Percentiles rank a stretch among this genome's conserved stretches.
Conservation (phyloP, 176 grass and related monocot genomes). For the Areca catechu region DNA sequence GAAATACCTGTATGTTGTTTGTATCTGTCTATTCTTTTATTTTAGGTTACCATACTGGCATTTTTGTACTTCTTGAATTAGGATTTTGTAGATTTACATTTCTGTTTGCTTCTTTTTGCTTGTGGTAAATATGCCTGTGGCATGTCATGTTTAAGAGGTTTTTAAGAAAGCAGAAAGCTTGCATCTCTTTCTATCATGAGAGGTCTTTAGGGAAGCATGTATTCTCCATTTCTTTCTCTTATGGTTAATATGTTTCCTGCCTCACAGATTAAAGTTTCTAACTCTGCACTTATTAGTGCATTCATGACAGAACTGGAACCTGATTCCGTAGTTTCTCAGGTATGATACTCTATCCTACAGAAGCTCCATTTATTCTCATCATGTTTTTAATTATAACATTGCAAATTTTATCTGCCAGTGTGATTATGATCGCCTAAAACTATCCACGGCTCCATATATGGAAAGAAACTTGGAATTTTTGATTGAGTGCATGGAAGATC, state of each 20-base stretch:
- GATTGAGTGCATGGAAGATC: constrained; percentile 99
- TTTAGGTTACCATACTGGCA: no score
- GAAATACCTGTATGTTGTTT: constrained; percentile 75
- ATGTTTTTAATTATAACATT: no score
- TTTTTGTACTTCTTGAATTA: no score
- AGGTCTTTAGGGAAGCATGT: no score
- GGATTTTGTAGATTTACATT: no score
- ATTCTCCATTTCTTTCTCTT: no score
- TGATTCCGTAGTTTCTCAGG: constrained; percentile 79
- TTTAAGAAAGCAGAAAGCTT: no score
- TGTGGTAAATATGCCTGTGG: no score
- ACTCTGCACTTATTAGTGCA: constrained; percentile 91
- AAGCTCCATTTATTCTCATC: not conserved
- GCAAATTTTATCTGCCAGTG: constrained; percentile 35
- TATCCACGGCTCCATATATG: constrained; percentile 94
- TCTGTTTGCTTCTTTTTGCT: no score
- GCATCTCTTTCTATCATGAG: no score
- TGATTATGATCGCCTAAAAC: constrained; percentile 88
- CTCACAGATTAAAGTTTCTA: constrained; percentile 90
- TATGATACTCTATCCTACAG: constrained; percentile 18
- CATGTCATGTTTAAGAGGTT: no score
- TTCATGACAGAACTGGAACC: constrained; percentile 98
- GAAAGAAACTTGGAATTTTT: constrained; percentile 97
- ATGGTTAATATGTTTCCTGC: no score
- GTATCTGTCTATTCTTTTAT: not conserved